phyloP scores from a whole-genome alignment of 495 filamentous ascomycete genomes.

The Cercophora scortea region DNA sequence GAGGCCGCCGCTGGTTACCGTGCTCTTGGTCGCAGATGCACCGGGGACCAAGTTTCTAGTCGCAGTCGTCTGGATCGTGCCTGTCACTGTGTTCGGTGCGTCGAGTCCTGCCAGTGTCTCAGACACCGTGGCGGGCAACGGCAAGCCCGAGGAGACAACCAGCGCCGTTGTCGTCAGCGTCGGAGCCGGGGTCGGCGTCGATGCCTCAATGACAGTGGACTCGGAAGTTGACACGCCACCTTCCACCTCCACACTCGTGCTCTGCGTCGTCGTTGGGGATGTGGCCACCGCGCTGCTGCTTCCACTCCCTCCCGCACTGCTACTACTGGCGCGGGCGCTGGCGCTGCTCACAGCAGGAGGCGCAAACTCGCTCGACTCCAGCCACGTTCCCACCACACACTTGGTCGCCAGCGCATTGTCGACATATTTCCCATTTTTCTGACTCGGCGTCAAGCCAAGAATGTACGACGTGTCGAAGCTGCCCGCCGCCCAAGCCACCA shows the following conservation, averaged over 20 bases:
- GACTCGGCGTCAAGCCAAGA: conserved; percentile 36
- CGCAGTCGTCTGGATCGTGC: background rate
- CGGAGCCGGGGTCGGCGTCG: too few relatives aligned
- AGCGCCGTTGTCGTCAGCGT: too few relatives aligned
- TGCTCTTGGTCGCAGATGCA: background rate
- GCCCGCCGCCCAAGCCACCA: conserved; percentile 42
- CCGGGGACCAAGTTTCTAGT: background rate
- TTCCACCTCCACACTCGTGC: too few relatives aligned
- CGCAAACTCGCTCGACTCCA: background rate
- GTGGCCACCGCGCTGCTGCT: background rate
- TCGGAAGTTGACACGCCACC: too few relatives aligned
- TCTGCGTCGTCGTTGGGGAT: background rate
- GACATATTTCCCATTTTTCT: conserved; percentile 25
- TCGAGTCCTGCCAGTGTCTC: too few relatives aligned
- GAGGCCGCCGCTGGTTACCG: background rate
- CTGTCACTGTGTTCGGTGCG: background rate
- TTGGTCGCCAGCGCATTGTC: conserved; percentile 33
- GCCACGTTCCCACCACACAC: conserved; percentile 28
- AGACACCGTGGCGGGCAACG: too few relatives aligned
- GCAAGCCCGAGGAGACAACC: too few relatives aligned
- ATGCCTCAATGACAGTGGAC: too few relatives aligned
- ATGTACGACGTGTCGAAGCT: conserved; percentile 38
- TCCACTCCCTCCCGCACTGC: too few relatives aligned
- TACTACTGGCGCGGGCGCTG: too few relatives aligned
- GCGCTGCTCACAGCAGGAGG: background rate